These are phyloP conservation scores for Cyclotella atomus DNA, from an alignment of 108 stramenopile genomes.

Conservation along the genomic window DNA sequence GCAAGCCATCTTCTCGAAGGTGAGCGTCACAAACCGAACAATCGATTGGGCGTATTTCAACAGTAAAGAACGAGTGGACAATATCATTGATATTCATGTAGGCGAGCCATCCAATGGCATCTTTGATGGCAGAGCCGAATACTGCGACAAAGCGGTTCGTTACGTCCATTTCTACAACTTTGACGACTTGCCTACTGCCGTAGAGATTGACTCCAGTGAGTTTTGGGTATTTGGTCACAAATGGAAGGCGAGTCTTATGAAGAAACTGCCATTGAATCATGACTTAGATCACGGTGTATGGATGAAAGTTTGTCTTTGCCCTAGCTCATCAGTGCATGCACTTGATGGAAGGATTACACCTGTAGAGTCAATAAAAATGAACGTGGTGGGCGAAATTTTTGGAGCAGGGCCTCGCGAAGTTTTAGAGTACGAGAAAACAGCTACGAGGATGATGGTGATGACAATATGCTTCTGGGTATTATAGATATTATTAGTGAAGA, in stretches of 20 bases:
- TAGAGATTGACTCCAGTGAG: background rate
- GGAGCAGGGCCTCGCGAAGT: background rate
- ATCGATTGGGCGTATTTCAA: no score
- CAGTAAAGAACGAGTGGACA: no score
- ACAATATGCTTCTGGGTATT: no score
- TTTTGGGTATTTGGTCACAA: background rate
- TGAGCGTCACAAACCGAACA: no score
- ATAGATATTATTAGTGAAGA: background rate
- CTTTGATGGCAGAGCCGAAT: background rate
- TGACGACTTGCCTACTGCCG: background rate
- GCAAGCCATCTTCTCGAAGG: no score
- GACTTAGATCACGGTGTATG: background rate
- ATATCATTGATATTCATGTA: background rate
- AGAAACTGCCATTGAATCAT: background rate
- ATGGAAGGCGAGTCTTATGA: background rate
- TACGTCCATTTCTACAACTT: background rate
- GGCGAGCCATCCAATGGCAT: background rate
- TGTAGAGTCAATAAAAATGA: background rate
- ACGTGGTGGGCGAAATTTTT: background rate
- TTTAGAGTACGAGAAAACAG: no score
- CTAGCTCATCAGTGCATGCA: background rate
- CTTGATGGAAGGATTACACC: background rate
- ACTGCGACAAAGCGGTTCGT: background rate
- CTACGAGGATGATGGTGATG: no score
- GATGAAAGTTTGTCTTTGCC: background rate